These are phyloP conservation scores for Xylaria nigripes DNA, from an alignment of 495 filamentous ascomycete genomes.

Conservation along the genomic window DNA sequence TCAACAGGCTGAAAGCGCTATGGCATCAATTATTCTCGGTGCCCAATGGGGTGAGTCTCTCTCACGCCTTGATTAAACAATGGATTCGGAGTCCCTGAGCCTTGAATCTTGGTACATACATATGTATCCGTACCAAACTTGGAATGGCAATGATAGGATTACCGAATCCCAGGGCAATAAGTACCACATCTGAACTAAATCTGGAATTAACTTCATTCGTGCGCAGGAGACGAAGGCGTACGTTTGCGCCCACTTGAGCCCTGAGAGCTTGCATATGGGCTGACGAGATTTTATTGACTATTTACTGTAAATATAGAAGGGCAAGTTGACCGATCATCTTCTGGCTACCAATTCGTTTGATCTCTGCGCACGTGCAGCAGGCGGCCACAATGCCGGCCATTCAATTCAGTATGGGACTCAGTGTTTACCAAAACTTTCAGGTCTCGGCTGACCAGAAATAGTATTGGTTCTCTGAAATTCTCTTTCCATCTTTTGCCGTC, in stretches of 20 bases:
- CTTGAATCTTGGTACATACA: neutral
- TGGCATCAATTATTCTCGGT: constrained; percentile 13
- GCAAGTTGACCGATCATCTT: constrained; percentile 13
- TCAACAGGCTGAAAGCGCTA: neutral
- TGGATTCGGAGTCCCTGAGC: neutral
- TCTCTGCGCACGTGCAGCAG: constrained; percentile 51
- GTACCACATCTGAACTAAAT: neutral
- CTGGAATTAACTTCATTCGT: constrained; percentile 1
- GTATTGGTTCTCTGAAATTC: constrained; percentile 49
- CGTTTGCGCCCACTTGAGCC: constrained; percentile 2
- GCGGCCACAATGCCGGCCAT: constrained; percentile 56
- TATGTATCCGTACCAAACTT: neutral
- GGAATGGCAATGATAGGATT: neutral
- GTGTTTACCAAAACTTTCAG: constrained; percentile 11
- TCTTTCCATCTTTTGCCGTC: constrained; percentile 61
- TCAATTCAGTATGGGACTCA: constrained; percentile 12
- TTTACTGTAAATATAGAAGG: constrained; percentile 8
- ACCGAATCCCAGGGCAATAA: neutral
- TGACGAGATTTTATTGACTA: constrained; percentile 1
- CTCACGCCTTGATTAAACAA: neutral
- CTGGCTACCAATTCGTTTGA: constrained; percentile 13
- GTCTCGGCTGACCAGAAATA: constrained; percentile 44
- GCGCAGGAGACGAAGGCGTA: constrained; percentile 15
- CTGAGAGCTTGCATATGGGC: neutral
- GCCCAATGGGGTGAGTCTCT: constrained; percentile 13